These are phyloP conservation scores for Graphium sp. DNA, from an alignment of 2,329 filamentous ascomycete species.

Conservation along the genomic window DNA sequence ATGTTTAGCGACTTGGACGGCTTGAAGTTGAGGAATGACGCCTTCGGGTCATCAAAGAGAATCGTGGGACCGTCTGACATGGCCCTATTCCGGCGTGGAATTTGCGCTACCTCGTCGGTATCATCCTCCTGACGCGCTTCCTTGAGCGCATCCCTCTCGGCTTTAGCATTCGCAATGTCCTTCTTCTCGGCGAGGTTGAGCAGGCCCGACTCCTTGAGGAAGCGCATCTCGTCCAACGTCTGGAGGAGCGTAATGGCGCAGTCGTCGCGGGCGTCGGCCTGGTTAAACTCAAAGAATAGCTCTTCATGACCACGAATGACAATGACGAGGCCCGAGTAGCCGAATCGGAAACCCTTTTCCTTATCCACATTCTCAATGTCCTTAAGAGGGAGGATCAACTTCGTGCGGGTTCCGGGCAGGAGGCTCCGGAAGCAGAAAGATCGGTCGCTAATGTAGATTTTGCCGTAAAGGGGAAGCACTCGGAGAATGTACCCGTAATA, in stretches of 20 bases:
- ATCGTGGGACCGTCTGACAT: conserved; percentile 52
- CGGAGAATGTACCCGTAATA: conserved; percentile 89
- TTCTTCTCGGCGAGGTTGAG: conserved; percentile 52
- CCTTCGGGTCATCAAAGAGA: conserved; percentile 74
- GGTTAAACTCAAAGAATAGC: conserved; percentile 85
- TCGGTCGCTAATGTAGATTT: conserved; percentile 81
- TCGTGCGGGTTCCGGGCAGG: conserved; percentile 76
- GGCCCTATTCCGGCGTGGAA: conserved; percentile 16
- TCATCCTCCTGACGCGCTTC: conserved; percentile 34
- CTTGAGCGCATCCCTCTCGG: conserved; percentile 61
- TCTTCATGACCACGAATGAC: conserved; percentile 90
- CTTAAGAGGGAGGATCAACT: conserved; percentile 76
- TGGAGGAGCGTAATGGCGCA: conserved; percentile 70
- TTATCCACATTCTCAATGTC: conserved; percentile 90
- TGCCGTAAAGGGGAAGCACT: conserved; percentile 83
- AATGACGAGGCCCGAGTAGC: conserved; percentile 81
- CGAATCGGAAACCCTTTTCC: conserved; percentile 85
- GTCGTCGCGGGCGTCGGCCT: conserved; percentile 67
- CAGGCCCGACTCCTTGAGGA: conserved; percentile 51
- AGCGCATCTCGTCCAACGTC: conserved; percentile 55
- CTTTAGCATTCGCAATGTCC: conserved; percentile 57
- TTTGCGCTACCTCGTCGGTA: conserved; percentile 28
- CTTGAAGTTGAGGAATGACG: conserved; percentile 84
- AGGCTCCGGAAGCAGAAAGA: conserved; percentile 89
- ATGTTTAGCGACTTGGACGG: conserved; percentile 63